Evolutionary conservation across 2,329 filamentous ascomycete species (phyloP).

Genomic region (Bipolaris oryzae): DNA sequence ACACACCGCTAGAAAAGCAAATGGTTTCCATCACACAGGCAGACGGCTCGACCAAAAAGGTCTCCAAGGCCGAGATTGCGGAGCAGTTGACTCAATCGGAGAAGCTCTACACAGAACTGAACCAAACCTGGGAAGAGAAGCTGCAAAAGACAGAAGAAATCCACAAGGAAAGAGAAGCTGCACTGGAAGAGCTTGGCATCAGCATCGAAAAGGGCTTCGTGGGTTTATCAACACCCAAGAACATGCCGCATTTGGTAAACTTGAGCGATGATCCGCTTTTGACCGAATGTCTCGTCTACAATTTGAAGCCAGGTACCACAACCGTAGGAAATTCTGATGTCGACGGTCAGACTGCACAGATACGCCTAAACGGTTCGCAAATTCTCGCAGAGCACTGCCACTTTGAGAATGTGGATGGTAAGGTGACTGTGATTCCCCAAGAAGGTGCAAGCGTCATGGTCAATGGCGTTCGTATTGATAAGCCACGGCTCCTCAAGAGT

Average conservation of each 20-base stretch:
- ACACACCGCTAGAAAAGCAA: conserved; percentile 91
- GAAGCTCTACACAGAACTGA: conserved; percentile 92
- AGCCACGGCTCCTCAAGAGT: conserved; percentile 83
- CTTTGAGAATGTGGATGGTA: conserved; percentile 91
- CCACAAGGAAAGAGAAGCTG: conserved; percentile 94
- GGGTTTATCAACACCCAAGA: conserved; percentile 93
- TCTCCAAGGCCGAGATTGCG: conserved; percentile 97
- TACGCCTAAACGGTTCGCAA: conserved; percentile 89
- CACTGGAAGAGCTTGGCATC: conserved; percentile 94
- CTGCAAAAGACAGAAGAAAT: conserved; percentile 93
- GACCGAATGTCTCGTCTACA: conserved; percentile 96
- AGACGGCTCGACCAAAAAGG: conserved; percentile 88
- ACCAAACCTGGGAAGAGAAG: conserved; percentile 99
- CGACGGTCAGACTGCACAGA: conserved; percentile 76
- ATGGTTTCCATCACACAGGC: conserved; percentile 90
- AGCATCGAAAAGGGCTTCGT: conserved; percentile 99
- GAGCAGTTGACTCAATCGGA: conserved; percentile 96
- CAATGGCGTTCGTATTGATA: conserved; percentile 87
- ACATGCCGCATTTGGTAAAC: conserved; percentile 99
- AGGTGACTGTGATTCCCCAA: conserved; percentile 86
- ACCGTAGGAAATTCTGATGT: conserved; percentile 94
- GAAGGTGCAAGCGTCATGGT: conserved; percentile 98
- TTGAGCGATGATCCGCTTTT: conserved; percentile 81
- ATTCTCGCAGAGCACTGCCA: conserved; percentile 92
- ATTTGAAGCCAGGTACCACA: conserved; percentile 92